These are phyloP conservation scores for Candida mattraensis DNA, from an alignment of 805 yeast genomes.

Conservation along the genomic window DNA sequence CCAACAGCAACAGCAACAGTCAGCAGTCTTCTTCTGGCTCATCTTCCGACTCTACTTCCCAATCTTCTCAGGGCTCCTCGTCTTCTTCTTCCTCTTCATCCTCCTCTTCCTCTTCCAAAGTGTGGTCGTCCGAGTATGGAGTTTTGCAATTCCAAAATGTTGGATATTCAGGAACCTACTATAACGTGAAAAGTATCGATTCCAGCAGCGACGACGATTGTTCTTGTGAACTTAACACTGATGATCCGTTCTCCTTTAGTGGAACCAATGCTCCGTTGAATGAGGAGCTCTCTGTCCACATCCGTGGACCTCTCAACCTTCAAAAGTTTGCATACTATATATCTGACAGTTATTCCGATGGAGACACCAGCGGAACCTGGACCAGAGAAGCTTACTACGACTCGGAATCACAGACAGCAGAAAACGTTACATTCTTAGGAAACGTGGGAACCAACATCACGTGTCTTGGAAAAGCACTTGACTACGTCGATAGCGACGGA, in stretches of 20 bases:
- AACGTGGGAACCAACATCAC: conserved; percentile 58
- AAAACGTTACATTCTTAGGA: conserved; percentile 68
- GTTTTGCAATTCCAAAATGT: conserved; percentile 51
- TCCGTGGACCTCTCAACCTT: conserved; percentile 72
- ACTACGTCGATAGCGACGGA: conserved; percentile 63
- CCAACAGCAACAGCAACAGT: too few species aligned
- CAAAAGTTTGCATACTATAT: conserved; percentile 61
- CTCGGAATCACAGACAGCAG: conserved; percentile 45
- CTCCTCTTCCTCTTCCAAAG: conserved; percentile 10
- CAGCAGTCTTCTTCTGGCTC: too few species aligned
- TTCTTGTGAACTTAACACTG: conserved; percentile 41
- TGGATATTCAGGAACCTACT: conserved; percentile 56
- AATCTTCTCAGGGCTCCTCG: too few species aligned
- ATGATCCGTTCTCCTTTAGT: conserved; percentile 38
- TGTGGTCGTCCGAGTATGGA: conserved; percentile 34
- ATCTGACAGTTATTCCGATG: conserved; percentile 40
- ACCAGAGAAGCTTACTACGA: conserved; percentile 60
- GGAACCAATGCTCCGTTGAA: conserved; percentile 68
- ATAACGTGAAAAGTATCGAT: conserved; percentile 44
- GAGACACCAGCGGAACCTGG: conserved; percentile 50
- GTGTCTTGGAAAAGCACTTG: conserved; percentile 68
- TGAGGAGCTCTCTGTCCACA: conserved; percentile 71
- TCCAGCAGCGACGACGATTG: conserved; percentile 45
- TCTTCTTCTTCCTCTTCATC: conserved; percentile 10
- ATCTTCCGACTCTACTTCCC: too few species aligned